Evolutionary conservation across 495 filamentous ascomycete species (phyloP).

Genomic region (Cairneyella variabilis): DNA sequence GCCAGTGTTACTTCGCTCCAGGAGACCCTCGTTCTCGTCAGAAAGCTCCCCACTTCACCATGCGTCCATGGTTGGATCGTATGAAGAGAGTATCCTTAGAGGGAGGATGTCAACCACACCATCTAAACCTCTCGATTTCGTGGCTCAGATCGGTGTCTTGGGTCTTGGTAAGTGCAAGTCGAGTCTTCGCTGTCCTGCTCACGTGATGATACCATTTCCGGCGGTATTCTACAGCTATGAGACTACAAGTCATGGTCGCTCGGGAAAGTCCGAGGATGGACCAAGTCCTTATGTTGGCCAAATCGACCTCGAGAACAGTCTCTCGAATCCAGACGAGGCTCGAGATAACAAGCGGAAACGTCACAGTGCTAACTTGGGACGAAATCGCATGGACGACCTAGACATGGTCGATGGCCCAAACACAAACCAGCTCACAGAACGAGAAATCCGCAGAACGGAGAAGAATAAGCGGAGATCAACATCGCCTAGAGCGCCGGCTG

Average conservation of each 20-base stretch:
- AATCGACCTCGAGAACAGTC: constrained; percentile 82
- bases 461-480: constrained; percentile 59
- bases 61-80: constrained; percentile 95
- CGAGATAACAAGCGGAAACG: constrained; percentile 23
- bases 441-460: constrained; percentile 34
- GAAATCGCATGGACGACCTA: constrained; percentile 19
- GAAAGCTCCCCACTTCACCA: constrained; percentile 76
- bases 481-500: constrained; percentile 70
- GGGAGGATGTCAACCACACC: constrained; percentile 97
- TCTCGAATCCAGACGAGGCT: constrained; percentile 40
- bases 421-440: constrained; percentile 29
- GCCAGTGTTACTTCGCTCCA: constrained; percentile 49
- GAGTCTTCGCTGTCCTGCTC: constrained; percentile 79
- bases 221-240: constrained; percentile 95
- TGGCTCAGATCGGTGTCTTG: constrained; percentile 92
- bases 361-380: constrained; percentile 4
- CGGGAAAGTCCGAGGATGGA: constrained; percentile 64
- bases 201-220: constrained; percentile 90
- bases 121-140: constrained; percentile 88
- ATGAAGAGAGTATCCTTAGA: constrained; percentile 92
- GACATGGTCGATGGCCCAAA: constrained; percentile 24
- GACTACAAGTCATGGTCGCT: constrained; percentile 56
- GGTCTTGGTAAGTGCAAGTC: constrained; percentile 88
- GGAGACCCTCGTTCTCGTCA: constrained; percentile 69
- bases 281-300: constrained; percentile 95